These are phyloP conservation scores for Coemansia asiatica DNA, from an alignment of 192 early-diverging fungal species.

Conservation along the genomic window DNA sequence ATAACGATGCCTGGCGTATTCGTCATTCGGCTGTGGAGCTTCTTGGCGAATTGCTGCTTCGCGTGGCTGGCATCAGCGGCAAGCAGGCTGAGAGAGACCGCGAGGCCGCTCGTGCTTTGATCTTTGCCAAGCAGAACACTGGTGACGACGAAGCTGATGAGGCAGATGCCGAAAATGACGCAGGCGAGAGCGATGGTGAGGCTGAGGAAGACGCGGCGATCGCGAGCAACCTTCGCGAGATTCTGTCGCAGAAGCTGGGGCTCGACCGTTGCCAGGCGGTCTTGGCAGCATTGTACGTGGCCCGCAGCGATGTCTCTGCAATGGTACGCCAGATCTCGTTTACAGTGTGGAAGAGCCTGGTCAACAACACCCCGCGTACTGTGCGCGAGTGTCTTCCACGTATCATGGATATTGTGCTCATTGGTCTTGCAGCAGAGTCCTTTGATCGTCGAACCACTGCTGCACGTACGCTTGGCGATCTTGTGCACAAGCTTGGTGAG, in stretches of 20 bases:
- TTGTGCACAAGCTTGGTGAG: conserved; percentile 95
- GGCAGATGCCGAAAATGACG: conserved; percentile 22
- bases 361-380: conserved; percentile 94
- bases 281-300: conserved; percentile 89
- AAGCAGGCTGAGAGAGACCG: conserved; percentile 58
- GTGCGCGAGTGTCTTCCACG: conserved; percentile 90
- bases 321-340: conserved; percentile 87
- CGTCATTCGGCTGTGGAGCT: conserved; percentile 91
- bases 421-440: conserved; percentile 69
- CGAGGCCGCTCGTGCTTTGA: conserved; percentile 43
- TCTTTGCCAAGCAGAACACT: conserved; percentile 40
- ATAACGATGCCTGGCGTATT: conserved; percentile 95
- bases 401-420: conserved; percentile 90
- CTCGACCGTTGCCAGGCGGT: conserved; percentile 81
- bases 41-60: conserved; percentile 90
- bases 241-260: conserved; percentile 78
- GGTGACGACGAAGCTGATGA: conserved; percentile 59
- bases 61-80: conserved; percentile 81
- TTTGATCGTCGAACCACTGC: conserved; percentile 83
- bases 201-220: conserved; percentile 36
- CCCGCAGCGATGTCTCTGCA: conserved; percentile 74
- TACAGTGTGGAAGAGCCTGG: conserved; percentile 94
- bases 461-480: conserved; percentile 87
- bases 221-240: conserved; percentile 43
- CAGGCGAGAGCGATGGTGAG: conserved; percentile 14